phyloP scores from a whole-genome alignment of 352 stramenopile genomes.

The Globisporangium nodosum region DNA sequence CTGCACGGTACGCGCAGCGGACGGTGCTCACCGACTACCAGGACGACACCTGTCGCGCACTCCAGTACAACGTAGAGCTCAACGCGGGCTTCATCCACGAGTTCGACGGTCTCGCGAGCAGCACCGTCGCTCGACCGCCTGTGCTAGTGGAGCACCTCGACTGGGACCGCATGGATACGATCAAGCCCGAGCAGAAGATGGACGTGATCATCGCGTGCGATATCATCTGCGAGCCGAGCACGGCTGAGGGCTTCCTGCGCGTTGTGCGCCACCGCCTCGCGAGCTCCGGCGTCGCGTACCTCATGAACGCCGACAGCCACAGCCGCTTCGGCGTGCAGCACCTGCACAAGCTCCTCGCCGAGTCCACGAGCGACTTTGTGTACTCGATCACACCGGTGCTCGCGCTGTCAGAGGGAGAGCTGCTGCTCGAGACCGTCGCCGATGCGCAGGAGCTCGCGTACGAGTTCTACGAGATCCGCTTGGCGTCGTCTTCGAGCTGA shows the following conservation, averaged over 20 bases:
- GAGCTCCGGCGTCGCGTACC: slow-evolving; percentile 55
- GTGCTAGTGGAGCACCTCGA: slow-evolving; percentile 58
- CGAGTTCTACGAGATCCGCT: slow-evolving; percentile 84
- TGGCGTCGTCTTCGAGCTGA: slow-evolving; percentile 10
- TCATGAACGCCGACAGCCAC: slow-evolving; percentile 86
- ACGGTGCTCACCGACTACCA: slow-evolving; percentile 84
- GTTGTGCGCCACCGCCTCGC: slow-evolving; percentile 63
- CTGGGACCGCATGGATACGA: slow-evolving; percentile 72
- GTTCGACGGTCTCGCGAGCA: slow-evolving; percentile 21
- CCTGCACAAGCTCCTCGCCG: slow-evolving; percentile 55
- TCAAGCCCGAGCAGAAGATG: slow-evolving; percentile 48
- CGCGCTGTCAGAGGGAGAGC: slow-evolving; percentile 41
- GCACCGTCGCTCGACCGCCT: slow-evolving; percentile 27
- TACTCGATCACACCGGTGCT: slow-evolving; percentile 70
- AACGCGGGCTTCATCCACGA: slow-evolving; percentile 72
- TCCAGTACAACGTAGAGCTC: slow-evolving; percentile 76
- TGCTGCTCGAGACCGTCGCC: slow-evolving; percentile 69
- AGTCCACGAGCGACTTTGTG: slow-evolving; percentile 39
- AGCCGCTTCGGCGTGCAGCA: slow-evolving; percentile 80
- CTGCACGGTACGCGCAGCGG: slow-evolving; percentile 48
- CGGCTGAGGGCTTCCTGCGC: slow-evolving; percentile 79
- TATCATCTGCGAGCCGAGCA: slow-evolving; percentile 86
- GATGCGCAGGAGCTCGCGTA: slow-evolving; percentile 79
- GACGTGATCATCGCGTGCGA: slow-evolving; percentile 82
- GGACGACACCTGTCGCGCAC: slow-evolving; percentile 64